Evolutionary conservation across 73 alveolate genomes (phyloP), one percentile per base, ranked within the genome.

Genomic region (Paramecium caudatum): DNA sequence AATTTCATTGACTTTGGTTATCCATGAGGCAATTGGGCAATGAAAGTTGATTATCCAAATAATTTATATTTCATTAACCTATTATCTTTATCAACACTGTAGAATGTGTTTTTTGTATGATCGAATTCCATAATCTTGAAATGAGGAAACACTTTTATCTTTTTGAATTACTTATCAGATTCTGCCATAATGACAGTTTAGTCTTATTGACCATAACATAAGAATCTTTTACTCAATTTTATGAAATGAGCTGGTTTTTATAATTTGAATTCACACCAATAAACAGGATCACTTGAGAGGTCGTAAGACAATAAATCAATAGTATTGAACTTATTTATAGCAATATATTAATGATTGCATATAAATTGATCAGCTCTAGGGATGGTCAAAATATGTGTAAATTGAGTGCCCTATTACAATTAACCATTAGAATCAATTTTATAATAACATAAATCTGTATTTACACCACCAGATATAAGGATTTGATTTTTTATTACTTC

Each of bases 391-490:
- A 36, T 74, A 41, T 45, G 69, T 0, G 68, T 37, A 37, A 36
- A 37, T 15, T 74, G 16, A 74, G 36, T 74, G 3, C 8, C 16
- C 21, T 74, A 41, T n/a, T 39, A 16, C 1, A 74, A 21, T 7
- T 68, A 55, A 23, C 83, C 83, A 65, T 65, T 65, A 2, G 0
- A 3, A 65, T 74, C 88, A 9, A 74, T 10, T 45, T 45, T 37
- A 74, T 74, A 45, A 23, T 27, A 45, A 41, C 88, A 74, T 4
- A 74, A 15, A 74, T 74, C 88, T 39, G 69, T 74, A 41, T 37
- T 74, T 5, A 74, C 9, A 41, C 88, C 88, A 15, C 69, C 88
- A 41, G 88, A 74, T 74, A 74, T 43, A 13, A 65, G 83, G 7
- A 39, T 74, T 36, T 74, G 16, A 9, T 74, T 23, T 45, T 74